phyloP scores from a whole-genome alignment of 2,329 filamentous ascomycete genomes.

The Acephala macrosclerotiorum region DNA sequence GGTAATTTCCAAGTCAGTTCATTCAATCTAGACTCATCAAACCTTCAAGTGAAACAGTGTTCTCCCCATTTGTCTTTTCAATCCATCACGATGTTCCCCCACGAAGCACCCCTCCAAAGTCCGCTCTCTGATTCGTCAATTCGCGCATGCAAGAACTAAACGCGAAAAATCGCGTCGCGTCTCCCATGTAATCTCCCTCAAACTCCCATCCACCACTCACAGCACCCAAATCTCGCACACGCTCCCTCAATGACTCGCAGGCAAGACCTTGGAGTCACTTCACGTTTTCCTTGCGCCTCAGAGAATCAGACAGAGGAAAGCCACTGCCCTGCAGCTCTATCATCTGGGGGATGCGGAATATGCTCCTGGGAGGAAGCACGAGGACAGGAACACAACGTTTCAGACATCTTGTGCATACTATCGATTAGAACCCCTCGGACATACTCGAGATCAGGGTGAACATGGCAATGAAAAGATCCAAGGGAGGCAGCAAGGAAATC shows the following conservation, averaged over 20 bases:
- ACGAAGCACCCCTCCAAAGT: neutral
- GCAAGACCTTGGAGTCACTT: slow-evolving; percentile 8
- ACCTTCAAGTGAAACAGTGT: neutral
- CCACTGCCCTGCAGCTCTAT: slow-evolving; percentile 16
- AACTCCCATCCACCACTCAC: neutral
- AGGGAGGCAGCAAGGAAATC: slow-evolving; percentile 11
- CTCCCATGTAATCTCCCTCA: slow-evolving; percentile 4
- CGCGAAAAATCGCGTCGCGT: slow-evolving; percentile 13
- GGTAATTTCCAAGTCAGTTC: too few relatives aligned
- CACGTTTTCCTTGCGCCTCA: slow-evolving; percentile 13
- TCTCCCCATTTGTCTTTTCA: neutral
- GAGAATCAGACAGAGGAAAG: neutral
- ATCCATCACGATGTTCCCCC: neutral
- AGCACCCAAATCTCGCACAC: slow-evolving; percentile 2
- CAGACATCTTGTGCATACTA: slow-evolving; percentile 2
- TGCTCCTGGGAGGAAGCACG: slow-evolving; percentile 6
- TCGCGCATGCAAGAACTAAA: neutral
- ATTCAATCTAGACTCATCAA: neutral
- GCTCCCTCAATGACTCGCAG: slow-evolving; percentile 18
- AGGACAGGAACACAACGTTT: slow-evolving; percentile 16
- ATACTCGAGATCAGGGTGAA: slow-evolving; percentile 3
- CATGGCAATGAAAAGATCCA: slow-evolving; percentile 13
- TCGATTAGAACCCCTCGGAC: neutral
- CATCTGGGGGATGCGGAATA: neutral
- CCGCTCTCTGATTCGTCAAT: neutral